Percentiles rank a stretch among this genome's conserved stretches.
Conservation (phyloP, 257 asterid genomes). For the Vinca minor region DNA sequence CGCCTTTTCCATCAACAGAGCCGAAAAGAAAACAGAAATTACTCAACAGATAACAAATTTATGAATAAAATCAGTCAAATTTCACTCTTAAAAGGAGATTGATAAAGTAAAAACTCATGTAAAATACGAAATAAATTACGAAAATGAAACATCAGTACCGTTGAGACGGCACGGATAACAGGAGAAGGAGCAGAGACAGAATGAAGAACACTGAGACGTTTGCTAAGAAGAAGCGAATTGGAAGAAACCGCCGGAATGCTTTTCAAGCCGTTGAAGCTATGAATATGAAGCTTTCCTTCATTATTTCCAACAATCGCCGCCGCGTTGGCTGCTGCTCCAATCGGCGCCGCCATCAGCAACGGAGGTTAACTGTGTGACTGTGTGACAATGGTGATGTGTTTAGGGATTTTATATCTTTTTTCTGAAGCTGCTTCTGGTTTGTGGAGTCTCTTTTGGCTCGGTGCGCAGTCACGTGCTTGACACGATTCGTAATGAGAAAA, state of each 20-base stretch:
- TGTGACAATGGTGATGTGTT: background rate
- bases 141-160: constrained; percentile 31
- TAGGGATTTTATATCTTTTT: too few relatives aligned
- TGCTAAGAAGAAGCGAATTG: constrained; percentile 29
- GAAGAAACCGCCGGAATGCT: constrained; percentile 13
- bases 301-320: background rate
- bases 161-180: constrained; percentile 58
- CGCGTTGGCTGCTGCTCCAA: constrained; percentile 23
- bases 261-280: constrained; percentile 26
- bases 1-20: background rate
- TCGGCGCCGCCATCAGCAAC: constrained; percentile 32
- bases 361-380: background rate
- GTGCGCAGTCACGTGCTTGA: constrained; percentile 25
- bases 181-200: constrained; percentile 28
- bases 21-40: background rate
- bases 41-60: background rate
- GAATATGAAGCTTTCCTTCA: constrained; percentile 24
- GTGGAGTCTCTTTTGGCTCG: background rate
- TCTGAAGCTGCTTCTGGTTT: too few relatives aligned
- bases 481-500: background rate
- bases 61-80: background rate
- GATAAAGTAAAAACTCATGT: background rate
- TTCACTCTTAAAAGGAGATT: background rate
- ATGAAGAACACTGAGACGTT: constrained; percentile 20
- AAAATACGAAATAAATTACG: background rate